phyloP scores from a whole-genome alignment of 306 rosid genomes.

The Leucaena leucocephala region DNA sequence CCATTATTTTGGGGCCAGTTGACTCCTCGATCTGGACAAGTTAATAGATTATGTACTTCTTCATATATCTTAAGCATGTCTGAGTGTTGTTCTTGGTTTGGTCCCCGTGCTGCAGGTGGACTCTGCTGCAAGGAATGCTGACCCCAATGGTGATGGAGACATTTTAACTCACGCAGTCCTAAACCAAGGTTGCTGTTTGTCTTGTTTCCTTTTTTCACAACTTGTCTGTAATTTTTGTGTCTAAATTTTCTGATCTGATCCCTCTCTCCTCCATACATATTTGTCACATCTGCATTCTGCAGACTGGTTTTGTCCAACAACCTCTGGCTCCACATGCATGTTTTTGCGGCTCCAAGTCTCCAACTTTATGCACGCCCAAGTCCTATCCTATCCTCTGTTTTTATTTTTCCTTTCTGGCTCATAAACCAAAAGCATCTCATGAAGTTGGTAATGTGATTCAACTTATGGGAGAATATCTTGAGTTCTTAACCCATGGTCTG shows the following conservation, averaged over 20 bases:
- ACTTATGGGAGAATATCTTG: slow-evolving; percentile 8
- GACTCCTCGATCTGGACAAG: slow-evolving; percentile 23
- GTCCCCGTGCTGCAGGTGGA: slow-evolving; percentile 62
- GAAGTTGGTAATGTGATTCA: slow-evolving; percentile 36
- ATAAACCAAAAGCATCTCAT: slow-evolving; percentile 21
- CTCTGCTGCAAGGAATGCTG: slow-evolving; percentile 39
- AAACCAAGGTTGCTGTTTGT: slow-evolving; percentile 53
- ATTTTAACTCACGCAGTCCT: slow-evolving; percentile 41
- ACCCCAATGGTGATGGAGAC: slow-evolving; percentile 53
- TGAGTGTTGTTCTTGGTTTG: slow-evolving; percentile 44
- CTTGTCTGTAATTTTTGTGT: slow-evolving; percentile 39
- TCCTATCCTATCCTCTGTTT: neutral
- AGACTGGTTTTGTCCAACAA: slow-evolving; percentile 37
- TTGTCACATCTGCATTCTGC: slow-evolving; percentile 41
- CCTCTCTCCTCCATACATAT: slow-evolving; percentile 31
- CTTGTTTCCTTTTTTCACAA: slow-evolving; percentile 48
- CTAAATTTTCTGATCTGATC: slow-evolving; percentile 29
- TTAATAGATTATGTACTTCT: slow-evolving; percentile 33
- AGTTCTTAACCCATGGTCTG: neutral
- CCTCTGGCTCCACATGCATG: slow-evolving; percentile 32
- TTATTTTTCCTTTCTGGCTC: neutral
- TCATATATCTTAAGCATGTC: slow-evolving; percentile 35
- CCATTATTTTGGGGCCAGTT: slow-evolving; percentile 24
- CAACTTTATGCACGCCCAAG: slow-evolving; percentile 15
- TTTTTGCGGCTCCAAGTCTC: slow-evolving; percentile 35